Evolutionary conservation across 495 filamentous ascomycete species (phyloP).

Genomic region (Diplogelasinospora grovesii): DNA sequence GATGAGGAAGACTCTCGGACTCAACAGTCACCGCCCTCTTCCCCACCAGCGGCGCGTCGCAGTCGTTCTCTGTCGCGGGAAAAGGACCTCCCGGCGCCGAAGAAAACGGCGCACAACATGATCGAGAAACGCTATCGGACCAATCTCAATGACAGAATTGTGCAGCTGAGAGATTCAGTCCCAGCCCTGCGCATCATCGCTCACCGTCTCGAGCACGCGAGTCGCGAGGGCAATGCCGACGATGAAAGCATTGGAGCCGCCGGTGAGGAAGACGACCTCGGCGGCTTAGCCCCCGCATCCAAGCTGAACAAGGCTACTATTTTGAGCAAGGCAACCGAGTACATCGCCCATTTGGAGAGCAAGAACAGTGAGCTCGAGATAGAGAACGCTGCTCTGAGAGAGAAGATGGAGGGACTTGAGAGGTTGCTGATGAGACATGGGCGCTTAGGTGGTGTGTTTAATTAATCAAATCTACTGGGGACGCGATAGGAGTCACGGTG

Average conservation of each 20-base stretch:
- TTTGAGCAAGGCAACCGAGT: slow-evolving; percentile 80
- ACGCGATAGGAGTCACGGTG: too few species aligned
- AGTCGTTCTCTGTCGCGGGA: not conserved
- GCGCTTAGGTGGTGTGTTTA: slow-evolving; percentile 2
- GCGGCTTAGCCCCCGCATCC: slow-evolving; percentile 8
- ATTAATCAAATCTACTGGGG: too few species aligned
- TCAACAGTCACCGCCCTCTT: slow-evolving; percentile 8
- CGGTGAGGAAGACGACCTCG: slow-evolving; percentile 9
- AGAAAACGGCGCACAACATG: slow-evolving; percentile 41
- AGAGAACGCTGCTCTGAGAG: slow-evolving; percentile 65
- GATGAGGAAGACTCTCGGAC: slow-evolving; percentile 9
- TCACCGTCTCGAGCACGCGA: slow-evolving; percentile 9
- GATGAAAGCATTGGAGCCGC: too few species aligned
- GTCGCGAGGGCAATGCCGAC: slow-evolving; percentile 7
- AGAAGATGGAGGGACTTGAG: slow-evolving; percentile 55
- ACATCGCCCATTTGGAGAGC: slow-evolving; percentile 77
- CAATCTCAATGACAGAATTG: slow-evolving; percentile 46
- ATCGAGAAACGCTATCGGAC: slow-evolving; percentile 46
- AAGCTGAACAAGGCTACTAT: slow-evolving; percentile 56
- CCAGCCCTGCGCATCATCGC: slow-evolving; percentile 35
- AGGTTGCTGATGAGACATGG: slow-evolving; percentile 34
- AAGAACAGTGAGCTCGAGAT: slow-evolving; percentile 63
- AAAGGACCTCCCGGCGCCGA: slow-evolving; percentile 12
- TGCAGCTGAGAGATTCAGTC: slow-evolving; percentile 40
- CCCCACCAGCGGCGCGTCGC: slow-evolving; percentile 6